Base-by-base conservation (phyloP, 2,329 filamentous ascomycete species). In the Lecanicillium sp. region DNA sequence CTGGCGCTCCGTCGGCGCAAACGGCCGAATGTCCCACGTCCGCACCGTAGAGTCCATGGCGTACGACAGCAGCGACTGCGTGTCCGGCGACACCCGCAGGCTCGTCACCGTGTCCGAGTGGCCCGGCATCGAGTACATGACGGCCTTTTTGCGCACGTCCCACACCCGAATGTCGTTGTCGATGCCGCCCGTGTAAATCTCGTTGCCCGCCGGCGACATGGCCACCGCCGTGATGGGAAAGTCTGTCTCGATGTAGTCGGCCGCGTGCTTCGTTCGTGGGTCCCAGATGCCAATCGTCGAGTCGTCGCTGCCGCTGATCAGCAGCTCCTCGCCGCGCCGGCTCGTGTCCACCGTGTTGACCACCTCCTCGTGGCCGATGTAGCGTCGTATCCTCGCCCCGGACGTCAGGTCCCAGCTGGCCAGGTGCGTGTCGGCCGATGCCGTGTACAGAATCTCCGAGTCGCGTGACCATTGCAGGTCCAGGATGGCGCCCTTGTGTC, bases 101-200 rank as follows among this genome's bases (percentile, higher is more conserved):
- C 88, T 94, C 3, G 89, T 94, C 46, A 98, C 72, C 1, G 90
- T 97, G 57, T 98, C 92, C 38, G 79, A 83, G 59, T 98, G 92
- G 0, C 92, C 92, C 11, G 84, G 64, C 72, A 98, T 81, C 2
- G 84, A 83, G 61, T 97, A 96, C 5, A 87, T 79, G 3, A 94
- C 77, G 6, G 83, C 77, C 62, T 94, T 88, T 68, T 95, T 97
- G 49, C 92, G 80, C 55, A 97, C 66, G 61, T 98, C 92, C 90
- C 92, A 98, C 15, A 94, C 89, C 52, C 89, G 87, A 58, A 98
- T 94, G 51, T 94, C 88, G 56, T 97, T 96, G 65, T 97, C 92
- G 50, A 98, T 96, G 17, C 89, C 86, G 33, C 90, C 90, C 6
- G 86, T 84, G 60, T 92, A 98, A 18, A 98, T 78, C 64, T 97